A percentile compares a stretch with the other conserved stretches of the same genome.
phyloP scores from a whole-genome alignment of 495 filamentous ascomycete species.

The Neurospora discreta region DNA sequence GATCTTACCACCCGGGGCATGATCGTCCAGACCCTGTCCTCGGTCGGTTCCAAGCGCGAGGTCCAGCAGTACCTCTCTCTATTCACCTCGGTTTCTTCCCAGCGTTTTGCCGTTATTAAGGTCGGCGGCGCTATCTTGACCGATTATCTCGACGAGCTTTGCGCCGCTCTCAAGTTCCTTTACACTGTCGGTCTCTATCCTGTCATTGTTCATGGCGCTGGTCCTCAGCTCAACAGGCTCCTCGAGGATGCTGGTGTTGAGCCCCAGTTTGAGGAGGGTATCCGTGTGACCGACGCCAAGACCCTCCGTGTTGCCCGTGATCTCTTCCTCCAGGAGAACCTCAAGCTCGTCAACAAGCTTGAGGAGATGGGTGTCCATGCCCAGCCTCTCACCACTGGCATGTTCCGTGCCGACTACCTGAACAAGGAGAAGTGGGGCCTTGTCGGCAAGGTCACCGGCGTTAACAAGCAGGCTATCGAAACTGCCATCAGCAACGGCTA shows the following conservation, averaged over 20 bases:
- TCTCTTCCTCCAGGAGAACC: conserved; percentile 90
- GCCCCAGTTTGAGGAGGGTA: conserved; percentile 93
- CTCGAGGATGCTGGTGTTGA: conserved; percentile 87
- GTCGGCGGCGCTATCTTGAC: conserved; percentile 96
- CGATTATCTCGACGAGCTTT: conserved; percentile 83
- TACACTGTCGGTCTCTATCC: conserved; percentile 94
- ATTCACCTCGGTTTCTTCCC: conserved; percentile 92
- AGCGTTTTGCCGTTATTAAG: conserved; percentile 98
- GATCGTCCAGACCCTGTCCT: conserved; percentile 88
- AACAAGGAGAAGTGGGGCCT: conserved; percentile 90
- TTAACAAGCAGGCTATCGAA: conserved; percentile 86
- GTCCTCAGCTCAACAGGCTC: conserved; percentile 91
- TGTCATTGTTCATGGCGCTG: conserved; percentile 92
- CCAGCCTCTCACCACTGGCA: conserved; percentile 82
- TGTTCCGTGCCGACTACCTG: conserved; percentile 90
- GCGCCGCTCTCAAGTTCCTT: conserved; percentile 78
- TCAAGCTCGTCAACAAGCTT: conserved; percentile 86
- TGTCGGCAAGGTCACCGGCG: conserved; percentile 89
- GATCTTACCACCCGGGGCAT: conserved; percentile 64
- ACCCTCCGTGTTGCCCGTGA: conserved; percentile 82
- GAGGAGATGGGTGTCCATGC: conserved; percentile 87
- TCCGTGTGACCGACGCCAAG: conserved; percentile 91
- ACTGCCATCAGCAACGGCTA: conserved; percentile 86
- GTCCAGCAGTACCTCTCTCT: conserved; percentile 97
- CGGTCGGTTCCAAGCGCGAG: conserved; percentile 93